Conservation (phyloP, 495 filamentous ascomycete genomes). For the Amniculicola lignicola region DNA sequence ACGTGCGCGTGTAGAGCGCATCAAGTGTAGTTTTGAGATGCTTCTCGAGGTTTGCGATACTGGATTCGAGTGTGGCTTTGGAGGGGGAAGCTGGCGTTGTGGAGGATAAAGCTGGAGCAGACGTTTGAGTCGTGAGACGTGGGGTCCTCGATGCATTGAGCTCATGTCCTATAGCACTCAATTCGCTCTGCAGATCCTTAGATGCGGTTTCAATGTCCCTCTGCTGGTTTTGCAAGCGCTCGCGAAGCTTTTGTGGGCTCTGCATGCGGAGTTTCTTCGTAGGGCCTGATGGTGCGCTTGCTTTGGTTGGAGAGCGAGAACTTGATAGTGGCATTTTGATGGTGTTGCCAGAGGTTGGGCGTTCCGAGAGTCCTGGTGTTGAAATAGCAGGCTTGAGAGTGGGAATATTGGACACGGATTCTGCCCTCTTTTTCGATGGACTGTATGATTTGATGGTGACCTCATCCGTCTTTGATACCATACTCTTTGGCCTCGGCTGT, state of each 20-base stretch:
- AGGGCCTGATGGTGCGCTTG: neutral
- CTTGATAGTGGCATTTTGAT: conserved; percentile 29
- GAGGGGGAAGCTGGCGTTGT: conserved; percentile 19
- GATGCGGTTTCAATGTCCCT: conserved; percentile 67
- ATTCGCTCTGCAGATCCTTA: conserved; percentile 66
- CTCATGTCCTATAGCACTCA: conserved; percentile 79
- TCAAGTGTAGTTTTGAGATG: conserved; percentile 59
- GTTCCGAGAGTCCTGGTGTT: conserved; percentile 50
- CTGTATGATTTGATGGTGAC: conserved; percentile 45
- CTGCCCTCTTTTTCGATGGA: conserved; percentile 47
- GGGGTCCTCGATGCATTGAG: conserved; percentile 57
- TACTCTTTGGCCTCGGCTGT: conserved; percentile 13
- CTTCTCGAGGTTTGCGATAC: conserved; percentile 62
- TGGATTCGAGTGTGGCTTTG: conserved; percentile 53
- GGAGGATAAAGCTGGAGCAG: conserved; percentile 15
- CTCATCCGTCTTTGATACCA: conserved; percentile 15
- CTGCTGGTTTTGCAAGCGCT: conserved; percentile 80
- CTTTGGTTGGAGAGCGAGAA: conserved; percentile 22
- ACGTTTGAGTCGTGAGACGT: conserved; percentile 33
- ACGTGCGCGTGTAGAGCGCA: conserved; percentile 59
- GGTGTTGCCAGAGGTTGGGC: conserved; percentile 45
- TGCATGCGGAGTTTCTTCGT: conserved; percentile 71
- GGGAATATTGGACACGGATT: conserved; percentile 53
- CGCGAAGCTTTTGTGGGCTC: conserved; percentile 86
- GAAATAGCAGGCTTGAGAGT: conserved; percentile 37